Evolutionary conservation across 2,329 filamentous ascomycete species (phyloP), one percentile per base, ranked within the genome.

Genomic region (Furcasterigmium sp.): DNA sequence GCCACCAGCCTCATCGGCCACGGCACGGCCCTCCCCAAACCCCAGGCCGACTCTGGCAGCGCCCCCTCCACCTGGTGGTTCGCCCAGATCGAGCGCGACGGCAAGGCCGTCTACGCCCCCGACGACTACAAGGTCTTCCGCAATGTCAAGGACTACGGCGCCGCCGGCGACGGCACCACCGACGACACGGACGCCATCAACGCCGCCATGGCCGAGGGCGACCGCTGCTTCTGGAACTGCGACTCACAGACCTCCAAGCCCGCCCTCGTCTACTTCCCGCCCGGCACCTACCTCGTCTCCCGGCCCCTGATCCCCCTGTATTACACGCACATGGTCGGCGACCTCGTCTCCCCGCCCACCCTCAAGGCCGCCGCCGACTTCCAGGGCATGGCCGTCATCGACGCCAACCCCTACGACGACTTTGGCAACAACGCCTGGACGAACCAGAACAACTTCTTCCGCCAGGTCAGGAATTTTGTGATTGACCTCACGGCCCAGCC

Each of bases 151-250:
- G 84, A 88, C 55, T 91, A 78, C 56, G 86, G 86, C 37, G 86
- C 86, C 38, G 77, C 69, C 50, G 85, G 85, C 65, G 79, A 79
- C 60, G 78, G 73, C 43, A 63, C 68, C 1, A 85, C 84, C 20
- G 91, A 97, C 60, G 91, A 96, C 59, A 95, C 91, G 1, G 82
- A 66, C 1, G 88, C 91, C 44, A 95, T 97, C 75, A 96, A 95
- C 69, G 63, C 69, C 32, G 90, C 90, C 51, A 85, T 96, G 56
- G 73, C 78, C 5, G 78, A 80, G n/a, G 88, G 89, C 21, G 73
- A 76, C 54, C 86, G 91, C 35, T 97, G 91, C 59, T 89, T 87
- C 30, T 61, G 78, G 50, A 80, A 81, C 49, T 97, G 91, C 60
- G 86, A 93, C 60, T 95, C 89, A 2, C 80, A 78, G 25, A 97